phyloP scores from a whole-genome alignment of 331 rosid species.

The Dryas integrifolia region DNA sequence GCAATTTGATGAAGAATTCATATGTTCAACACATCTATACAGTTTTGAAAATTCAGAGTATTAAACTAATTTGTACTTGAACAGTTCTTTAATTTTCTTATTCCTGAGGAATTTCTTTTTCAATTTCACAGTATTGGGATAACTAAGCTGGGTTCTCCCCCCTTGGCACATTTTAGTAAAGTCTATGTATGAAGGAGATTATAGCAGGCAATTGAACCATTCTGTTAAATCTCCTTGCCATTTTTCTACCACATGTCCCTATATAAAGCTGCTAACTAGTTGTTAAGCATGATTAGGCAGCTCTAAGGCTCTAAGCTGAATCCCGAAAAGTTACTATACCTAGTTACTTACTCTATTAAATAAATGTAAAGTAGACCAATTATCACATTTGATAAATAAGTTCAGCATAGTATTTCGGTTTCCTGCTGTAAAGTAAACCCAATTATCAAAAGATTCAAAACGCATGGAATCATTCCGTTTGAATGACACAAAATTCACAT shows the following conservation, averaged over 20 bases:
- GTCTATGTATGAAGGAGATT: neutral
- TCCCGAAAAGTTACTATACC: neutral
- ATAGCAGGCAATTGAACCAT: neutral
- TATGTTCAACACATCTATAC: neutral
- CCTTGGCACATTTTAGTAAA: neutral
- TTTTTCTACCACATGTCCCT: neutral
- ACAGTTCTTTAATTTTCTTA: neutral
- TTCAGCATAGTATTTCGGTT: neutral
- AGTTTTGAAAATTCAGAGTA: neutral
- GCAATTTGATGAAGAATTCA: neutral
- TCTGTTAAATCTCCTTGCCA: neutral
- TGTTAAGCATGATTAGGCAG: neutral
- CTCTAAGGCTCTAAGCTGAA: neutral
- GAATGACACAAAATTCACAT: neutral
- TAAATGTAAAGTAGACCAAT: neutral
- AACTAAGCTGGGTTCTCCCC: neutral
- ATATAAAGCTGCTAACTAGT: neutral
- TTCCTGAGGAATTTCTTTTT: neutral
- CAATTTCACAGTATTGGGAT: neutral
- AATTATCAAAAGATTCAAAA: too few relatives aligned
- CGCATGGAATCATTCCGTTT: neutral
- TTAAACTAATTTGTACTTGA: neutral
- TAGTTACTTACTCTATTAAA: too few relatives aligned
- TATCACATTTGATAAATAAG: neutral
- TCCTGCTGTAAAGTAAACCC: neutral